Percentiles rank a stretch among this genome's conserved stretches.
Evolutionary conservation across 306 rosid genomes (phyloP).

Genomic region (Cucumis cinereus): DNA sequence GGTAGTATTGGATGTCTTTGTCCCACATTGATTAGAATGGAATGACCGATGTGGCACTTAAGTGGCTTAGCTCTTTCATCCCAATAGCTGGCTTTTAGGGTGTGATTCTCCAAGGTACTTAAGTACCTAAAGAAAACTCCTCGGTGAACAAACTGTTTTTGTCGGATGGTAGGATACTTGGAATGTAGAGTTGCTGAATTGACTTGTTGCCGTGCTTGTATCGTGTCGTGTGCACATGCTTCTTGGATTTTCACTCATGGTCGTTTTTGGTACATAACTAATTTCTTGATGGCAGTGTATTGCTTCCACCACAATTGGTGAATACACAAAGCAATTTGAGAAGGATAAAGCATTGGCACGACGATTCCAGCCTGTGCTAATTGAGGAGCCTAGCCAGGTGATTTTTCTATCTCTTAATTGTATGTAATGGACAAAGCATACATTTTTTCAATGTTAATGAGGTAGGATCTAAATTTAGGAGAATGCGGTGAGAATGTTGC

Average conservation of each 20-base stretch:
- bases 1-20: no score
- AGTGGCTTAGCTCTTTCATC: no score
- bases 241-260: background rate
- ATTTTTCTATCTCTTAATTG: slow-evolving; percentile 10
- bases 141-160: no score
- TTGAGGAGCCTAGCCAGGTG: slow-evolving; percentile 85
- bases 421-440: background rate
- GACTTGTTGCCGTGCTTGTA: no score
- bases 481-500: slow-evolving; percentile 59
- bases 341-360: slow-evolving; percentile 82
- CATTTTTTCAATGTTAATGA: slow-evolving; percentile 9
- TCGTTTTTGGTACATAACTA: background rate
- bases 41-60: no score
- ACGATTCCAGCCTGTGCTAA: slow-evolving; percentile 81
- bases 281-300: slow-evolving; percentile 50
- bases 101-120: no score
- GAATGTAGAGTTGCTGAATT: no score
- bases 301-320: slow-evolving; percentile 78
- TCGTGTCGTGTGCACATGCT: no score
- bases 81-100: no score
- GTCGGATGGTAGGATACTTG: no score
- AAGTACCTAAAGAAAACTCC: no score
- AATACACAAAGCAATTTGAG: slow-evolving; percentile 73
- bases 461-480: slow-evolving; percentile 16
- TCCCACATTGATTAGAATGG: no score